phyloP scores from a whole-genome alignment of 1,284 basidiomycete genomes.

The Stygiomarasmius scandens region DNA sequence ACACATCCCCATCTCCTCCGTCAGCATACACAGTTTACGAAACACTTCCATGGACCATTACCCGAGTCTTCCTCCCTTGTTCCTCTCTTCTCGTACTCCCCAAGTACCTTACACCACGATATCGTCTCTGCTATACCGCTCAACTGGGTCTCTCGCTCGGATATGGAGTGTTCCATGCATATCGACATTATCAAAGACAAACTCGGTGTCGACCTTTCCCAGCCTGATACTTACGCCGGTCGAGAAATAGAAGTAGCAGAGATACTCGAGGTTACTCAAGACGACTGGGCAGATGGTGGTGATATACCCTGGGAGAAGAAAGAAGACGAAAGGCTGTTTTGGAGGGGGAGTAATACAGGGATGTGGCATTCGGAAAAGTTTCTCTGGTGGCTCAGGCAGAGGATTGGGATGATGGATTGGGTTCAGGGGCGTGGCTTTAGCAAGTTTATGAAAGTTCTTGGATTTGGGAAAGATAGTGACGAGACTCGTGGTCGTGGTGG shows the following conservation, averaged over 20 bases:
- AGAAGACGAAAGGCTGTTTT: conserved; percentile 55
- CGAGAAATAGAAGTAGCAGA: not conserved
- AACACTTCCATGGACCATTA: conserved; percentile 23
- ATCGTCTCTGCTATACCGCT: conserved; percentile 52
- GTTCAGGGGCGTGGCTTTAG: conserved; percentile 9
- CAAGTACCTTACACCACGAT: conserved; percentile 62
- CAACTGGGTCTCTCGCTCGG: conserved; percentile 19
- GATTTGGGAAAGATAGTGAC: not conserved
- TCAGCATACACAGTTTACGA: conserved; percentile 56
- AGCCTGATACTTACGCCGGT: not conserved
- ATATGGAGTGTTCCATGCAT: not conserved
- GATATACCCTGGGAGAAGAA: conserved; percentile 62
- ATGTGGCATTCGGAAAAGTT: conserved; percentile 43
- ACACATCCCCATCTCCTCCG: conserved; percentile 51
- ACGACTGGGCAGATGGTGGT: conserved; percentile 38
- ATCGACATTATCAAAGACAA: not conserved
- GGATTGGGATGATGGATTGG: conserved; percentile 28
- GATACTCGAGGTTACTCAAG: conserved; percentile 17
- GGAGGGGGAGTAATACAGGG: conserved; percentile 72
- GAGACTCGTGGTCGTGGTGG: too few species aligned
- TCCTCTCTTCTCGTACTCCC: conserved; percentile 50
- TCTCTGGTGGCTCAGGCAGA: conserved; percentile 45
- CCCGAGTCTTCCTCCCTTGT: too few species aligned
- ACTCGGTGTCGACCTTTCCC: not conserved
- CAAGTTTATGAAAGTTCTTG: not conserved